phyloP scores from a whole-genome alignment of 1,284 basidiomycete genomes.

The Meira nashicola region DNA sequence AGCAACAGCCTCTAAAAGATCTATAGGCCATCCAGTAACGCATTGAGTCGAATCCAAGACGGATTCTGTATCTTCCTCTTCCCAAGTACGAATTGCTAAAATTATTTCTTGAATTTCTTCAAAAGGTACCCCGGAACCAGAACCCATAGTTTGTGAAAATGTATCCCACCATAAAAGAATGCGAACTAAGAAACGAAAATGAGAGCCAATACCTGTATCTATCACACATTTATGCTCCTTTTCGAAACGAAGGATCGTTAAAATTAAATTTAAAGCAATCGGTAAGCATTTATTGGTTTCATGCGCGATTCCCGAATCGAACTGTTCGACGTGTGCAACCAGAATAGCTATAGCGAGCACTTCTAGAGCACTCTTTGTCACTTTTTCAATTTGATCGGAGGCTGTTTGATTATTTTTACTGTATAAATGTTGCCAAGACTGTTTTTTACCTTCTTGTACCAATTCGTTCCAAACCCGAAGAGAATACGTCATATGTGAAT shows the following conservation, averaged over 20 bases:
- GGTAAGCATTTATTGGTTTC: slow-evolving; percentile 10
- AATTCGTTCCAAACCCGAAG: slow-evolving; percentile 15
- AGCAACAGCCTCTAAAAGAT: slow-evolving; percentile 20
- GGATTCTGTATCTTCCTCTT: slow-evolving; percentile 5
- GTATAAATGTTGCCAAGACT: too few relatives aligned
- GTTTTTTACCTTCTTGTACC: neutral
- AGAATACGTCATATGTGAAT: slow-evolving; percentile 16
- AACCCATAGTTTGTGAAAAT: slow-evolving; percentile 19
- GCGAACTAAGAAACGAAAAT: slow-evolving; percentile 18
- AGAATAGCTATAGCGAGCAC: slow-evolving; percentile 18
- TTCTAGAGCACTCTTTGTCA: slow-evolving; percentile 10
- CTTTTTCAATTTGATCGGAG: neutral
- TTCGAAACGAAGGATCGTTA: neutral
- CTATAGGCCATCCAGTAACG: slow-evolving; percentile 20
- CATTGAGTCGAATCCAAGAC: slow-evolving; percentile 17
- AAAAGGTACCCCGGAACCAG: slow-evolving; percentile 8
- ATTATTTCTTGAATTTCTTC: slow-evolving; percentile 13
- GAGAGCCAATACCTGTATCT: slow-evolving; percentile 16
- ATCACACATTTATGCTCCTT: neutral
- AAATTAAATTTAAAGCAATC: slow-evolving; percentile 7
- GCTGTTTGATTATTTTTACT: neutral
- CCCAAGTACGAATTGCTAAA: slow-evolving; percentile 16
- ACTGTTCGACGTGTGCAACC: slow-evolving; percentile 21
- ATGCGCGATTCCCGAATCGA: slow-evolving; percentile 16
- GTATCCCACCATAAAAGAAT: slow-evolving; percentile 22